Conservation (phyloP, 2,329 filamentous ascomycete genomes). For the Fusarium palustre region DNA sequence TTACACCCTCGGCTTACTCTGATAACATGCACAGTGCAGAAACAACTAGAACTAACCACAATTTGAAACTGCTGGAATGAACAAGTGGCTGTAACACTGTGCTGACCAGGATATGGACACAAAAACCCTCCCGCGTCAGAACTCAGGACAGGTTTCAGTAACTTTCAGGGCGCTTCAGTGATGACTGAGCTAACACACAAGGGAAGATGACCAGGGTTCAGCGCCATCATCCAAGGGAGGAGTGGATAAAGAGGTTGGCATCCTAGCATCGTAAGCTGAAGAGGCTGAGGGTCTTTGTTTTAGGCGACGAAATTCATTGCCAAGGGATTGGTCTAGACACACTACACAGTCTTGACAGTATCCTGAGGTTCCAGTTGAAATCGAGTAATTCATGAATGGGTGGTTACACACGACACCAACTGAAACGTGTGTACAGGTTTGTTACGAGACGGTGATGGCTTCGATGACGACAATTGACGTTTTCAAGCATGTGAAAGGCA, state of each 20-base stretch:
- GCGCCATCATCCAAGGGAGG: constrained; percentile 24
- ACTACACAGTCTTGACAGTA: too few species aligned
- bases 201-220: constrained; percentile 14
- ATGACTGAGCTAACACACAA: constrained; percentile 4
- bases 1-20: background rate
- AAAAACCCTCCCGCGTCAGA: too few species aligned
- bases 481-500: constrained; percentile 21
- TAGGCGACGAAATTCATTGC: background rate
- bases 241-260: background rate
- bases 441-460: constrained; percentile 33
- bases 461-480: constrained; percentile 42
- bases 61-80: background rate
- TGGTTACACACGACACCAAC: constrained; percentile 17
- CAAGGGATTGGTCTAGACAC: background rate
- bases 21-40: background rate
- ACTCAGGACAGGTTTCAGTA: constrained; percentile 32
- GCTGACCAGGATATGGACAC: background rate
- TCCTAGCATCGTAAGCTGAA: background rate
- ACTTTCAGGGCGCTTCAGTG: constrained; percentile 13
- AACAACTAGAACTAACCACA: background rate
- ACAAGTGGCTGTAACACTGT: background rate
- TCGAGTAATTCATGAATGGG: background rate
- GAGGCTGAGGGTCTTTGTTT: constrained; percentile 27
- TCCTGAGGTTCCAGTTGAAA: background rate
- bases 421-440: constrained; percentile 12